Base-by-base conservation (phyloP, 139 green algal species). In the Nannochloris sp. region DNA sequence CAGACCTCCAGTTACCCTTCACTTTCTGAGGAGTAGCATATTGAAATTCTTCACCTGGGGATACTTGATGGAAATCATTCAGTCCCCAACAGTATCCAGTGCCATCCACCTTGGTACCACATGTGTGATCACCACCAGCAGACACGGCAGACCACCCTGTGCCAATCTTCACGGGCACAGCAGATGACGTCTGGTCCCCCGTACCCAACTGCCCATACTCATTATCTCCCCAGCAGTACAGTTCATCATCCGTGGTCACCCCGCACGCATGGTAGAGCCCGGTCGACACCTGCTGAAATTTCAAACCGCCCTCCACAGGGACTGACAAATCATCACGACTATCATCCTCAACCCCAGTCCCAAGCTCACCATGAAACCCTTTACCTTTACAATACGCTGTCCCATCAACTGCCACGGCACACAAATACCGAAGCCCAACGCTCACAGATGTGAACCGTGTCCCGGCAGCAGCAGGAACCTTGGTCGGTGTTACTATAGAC, bases 11-110 rank as follows among this genome's bases (percentile, higher is more conserved):
- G 2, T 30, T 37, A 53, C 46, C 46, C 16, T 26, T 53, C n/a
- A 53, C n/a, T 53, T 23, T 53, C 16, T 28, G 6, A 2, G 46
- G 46, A 53, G 46, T 28, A 9, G 16, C n/a, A 20, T 53, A 20
- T 14, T 53, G 46, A 6, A 20, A 53, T 28, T 53, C n/a, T 20
- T 11, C 4, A 23, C 46, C n/a, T 53, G 46, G 46, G 20, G 46
- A 53, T 28, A 53, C 46, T 53, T 53, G 46, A 53, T 53, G 46
- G 4, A 53, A 53, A 53, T 53, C 14, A 59, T 59, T 59, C 14
- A n/a, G 14, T 59, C 50, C 50, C 50, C 50, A 59, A 10, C 50
- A 59, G 20, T n/a, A 59, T 59, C 50, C 50, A 30, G 12, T 59
- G 23, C 25, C 50, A 59, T 59, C 50, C n/a, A n/a, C 8, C 20